Conservation (phyloP, 2,329 filamentous ascomycete species). For the Epichloe gansuensis region DNA sequence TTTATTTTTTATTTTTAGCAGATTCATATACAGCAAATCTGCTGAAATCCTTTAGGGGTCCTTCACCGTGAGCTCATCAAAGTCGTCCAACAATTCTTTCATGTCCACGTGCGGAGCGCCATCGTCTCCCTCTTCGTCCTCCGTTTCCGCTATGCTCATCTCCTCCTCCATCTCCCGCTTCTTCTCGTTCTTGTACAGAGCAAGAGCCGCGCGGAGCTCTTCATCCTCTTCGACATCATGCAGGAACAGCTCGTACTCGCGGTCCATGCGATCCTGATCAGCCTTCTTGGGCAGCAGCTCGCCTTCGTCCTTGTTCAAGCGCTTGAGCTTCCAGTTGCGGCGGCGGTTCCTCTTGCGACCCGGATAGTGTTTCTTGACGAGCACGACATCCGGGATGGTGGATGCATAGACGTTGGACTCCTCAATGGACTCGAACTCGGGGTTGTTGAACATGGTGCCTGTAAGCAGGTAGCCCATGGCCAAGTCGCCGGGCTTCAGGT, state of each 20-base stretch:
- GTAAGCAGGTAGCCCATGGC: slow-evolving; percentile 88
- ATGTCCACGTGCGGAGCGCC: slow-evolving; percentile 59
- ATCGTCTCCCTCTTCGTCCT: slow-evolving; percentile 44
- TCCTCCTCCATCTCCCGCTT: slow-evolving; percentile 39
- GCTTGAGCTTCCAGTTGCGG: slow-evolving; percentile 89
- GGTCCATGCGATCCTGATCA: slow-evolving; percentile 77
- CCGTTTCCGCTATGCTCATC: slow-evolving; percentile 56
- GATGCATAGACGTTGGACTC: slow-evolving; percentile 60
- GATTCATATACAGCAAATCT: not conserved
- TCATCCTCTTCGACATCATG: slow-evolving; percentile 92
- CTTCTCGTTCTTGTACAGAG: slow-evolving; percentile 64
- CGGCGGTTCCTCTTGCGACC: slow-evolving; percentile 67
- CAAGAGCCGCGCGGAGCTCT: slow-evolving; percentile 71
- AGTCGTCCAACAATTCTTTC: slow-evolving; percentile 79
- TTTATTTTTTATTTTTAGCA: not conserved
- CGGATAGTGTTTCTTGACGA: slow-evolving; percentile 95
- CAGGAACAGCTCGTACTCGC: slow-evolving; percentile 95
- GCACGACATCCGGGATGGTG: slow-evolving; percentile 77
- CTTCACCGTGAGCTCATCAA: slow-evolving; percentile 61
- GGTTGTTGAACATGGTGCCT: slow-evolving; percentile 86
- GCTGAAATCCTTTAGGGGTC: slow-evolving; percentile 9
- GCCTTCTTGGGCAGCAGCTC: slow-evolving; percentile 77
- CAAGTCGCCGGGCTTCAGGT: slow-evolving; percentile 80
- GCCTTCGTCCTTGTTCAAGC: slow-evolving; percentile 80
- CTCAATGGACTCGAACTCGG: slow-evolving; percentile 73